Conservation (phyloP, 345 rosid genomes). For the Eucalyptus marginata region DNA sequence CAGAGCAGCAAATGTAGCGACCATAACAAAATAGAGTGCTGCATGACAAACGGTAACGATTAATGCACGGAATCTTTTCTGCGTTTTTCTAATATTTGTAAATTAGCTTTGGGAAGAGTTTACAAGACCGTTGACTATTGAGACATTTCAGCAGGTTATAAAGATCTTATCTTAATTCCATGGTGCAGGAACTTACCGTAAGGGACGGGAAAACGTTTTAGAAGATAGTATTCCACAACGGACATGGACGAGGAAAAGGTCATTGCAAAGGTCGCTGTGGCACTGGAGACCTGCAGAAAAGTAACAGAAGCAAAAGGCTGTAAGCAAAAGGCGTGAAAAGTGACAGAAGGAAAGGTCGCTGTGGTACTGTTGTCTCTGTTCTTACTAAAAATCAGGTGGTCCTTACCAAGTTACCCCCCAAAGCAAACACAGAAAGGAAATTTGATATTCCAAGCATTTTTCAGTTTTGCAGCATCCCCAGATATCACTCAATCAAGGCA, state of each 20-base stretch:
- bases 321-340: background rate
- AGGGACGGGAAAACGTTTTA: slow-evolving; percentile 75
- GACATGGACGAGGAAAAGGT: slow-evolving; percentile 81
- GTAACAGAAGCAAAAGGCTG: background rate
- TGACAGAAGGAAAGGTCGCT: background rate
- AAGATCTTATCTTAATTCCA: background rate
- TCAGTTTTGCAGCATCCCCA: background rate
- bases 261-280: slow-evolving; percentile 88
- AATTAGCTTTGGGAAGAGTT: too few species aligned
- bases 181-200: slow-evolving; percentile 23
- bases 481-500: background rate
- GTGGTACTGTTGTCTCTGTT: background rate
- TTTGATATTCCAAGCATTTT: background rate
- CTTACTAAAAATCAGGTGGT: background rate
- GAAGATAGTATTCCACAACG: slow-evolving; percentile 74
- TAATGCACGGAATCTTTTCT: too few species aligned
- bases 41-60: background rate
- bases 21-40: slow-evolving; percentile 46
- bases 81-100: too few species aligned
- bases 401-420: background rate
- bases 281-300: slow-evolving; percentile 55
- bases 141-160: background rate
- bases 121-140: background rate
- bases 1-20: slow-evolving; percentile 45
- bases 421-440: background rate